Base-by-base conservation (phyloP, 768 basidiomycete species). In the Collybia mongolica region DNA sequence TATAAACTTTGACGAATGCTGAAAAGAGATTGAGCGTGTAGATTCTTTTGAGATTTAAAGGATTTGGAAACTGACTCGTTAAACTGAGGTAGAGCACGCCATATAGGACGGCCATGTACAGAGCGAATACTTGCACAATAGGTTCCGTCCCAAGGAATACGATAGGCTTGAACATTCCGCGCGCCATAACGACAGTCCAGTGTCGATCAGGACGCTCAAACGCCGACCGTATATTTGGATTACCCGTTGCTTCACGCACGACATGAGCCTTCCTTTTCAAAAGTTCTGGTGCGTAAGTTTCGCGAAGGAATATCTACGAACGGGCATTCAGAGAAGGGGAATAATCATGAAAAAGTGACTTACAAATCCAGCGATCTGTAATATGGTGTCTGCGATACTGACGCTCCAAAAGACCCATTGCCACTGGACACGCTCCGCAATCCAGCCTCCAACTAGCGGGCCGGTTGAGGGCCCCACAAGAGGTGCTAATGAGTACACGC, bases 321-420 rank as follows among this genome's bases (percentile, higher is more conserved):
- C 12, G 5, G 26, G 43, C 41, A 38, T 3, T 49, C 19, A 39
- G 22, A 37, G 36, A 6, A 53, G 14, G 11, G 18, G 17, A 32
- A 35, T 43, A 35, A 12, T 26, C 20, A 2, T 20, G 40, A 0
- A 59, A 66, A 45, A 44, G 32, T 32, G 32, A 78, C 80, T 56
- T 64, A 72, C 56, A 74, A 82, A 44, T 19, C 82, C 81, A 9
- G 72, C 49, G 11, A 73, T 45, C 53, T 83, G 81, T 22, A 84
- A 54, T 26, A 66, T 40, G 1, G 56, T 79, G 55, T 77, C 79
- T 0, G 69, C 72, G 48, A 83, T 79, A 44, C 69, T 77, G 12
- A 79, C 77, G 6, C 76, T 72, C 74, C 80, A 81, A 60, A 84
- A 85, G 28, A 81, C 79, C 82, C 81, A 84, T 57, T 76, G 69